Evolutionary conservation across 2,329 filamentous ascomycete species (phyloP), one percentile per base, ranked within the genome.

Genomic region (Apiospora malaysiana): DNA sequence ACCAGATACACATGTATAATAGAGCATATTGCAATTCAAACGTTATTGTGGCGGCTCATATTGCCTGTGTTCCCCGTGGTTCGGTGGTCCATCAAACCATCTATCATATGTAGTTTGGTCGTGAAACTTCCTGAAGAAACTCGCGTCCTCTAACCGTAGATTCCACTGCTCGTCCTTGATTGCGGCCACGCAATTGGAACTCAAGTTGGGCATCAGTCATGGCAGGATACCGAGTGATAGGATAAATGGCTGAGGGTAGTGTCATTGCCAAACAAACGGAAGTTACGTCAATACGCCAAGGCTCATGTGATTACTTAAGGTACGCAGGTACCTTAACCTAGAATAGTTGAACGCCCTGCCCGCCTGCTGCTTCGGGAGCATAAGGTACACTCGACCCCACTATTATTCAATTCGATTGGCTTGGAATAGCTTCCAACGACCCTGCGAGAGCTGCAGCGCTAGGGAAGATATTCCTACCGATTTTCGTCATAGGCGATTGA

Each of bases 361-460:
- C 56, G 56, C 56, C 56, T 63, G 21, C 56, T 63, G 27, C 40
- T 63, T 63, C n/a, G 56, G 32, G 56, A 16, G 12, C 5, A 56
- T 16, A 27, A 32, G 49, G 49, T 27, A 56, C 18, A 18, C 56
- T 18, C 18, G 18, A 21, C 56, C 51, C 56, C 56, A 63, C 56
- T 63, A 10, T 27, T 40, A 21, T 21, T 10, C 27, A 40, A 63
- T 40, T 63, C 56, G 56, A 63, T 63, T 63, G 56, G 56, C 32
- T 63, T 63, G 56, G 32, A 40, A 63, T 63, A 40, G 56, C 56
- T 40, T 40, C 56, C 32, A 63, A 40, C 18, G 32, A 40, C n/a
- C 32, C 32, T 63, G 32, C 56, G 21, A 63, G 56, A 40, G 56
- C 56, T 63, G n/a, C 56, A 18, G 14, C 32, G 56, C 27, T 63